Evolutionary conservation across 2,329 filamentous ascomycete genomes (phyloP).

Genomic region (Mycocentrospora acerina): DNA sequence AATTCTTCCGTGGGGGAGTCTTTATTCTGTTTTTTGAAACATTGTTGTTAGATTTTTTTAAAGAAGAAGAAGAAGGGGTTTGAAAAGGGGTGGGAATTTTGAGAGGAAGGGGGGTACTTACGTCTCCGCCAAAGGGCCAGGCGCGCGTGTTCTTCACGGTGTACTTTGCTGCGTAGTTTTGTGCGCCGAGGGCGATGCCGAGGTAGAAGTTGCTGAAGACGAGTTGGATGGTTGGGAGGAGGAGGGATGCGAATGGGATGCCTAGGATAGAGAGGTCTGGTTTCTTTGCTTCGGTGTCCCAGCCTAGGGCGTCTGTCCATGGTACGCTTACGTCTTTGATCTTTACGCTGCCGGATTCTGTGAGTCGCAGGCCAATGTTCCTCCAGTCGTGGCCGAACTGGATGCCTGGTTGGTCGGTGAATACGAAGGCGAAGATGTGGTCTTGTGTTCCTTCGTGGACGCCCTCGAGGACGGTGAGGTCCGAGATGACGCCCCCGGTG

Average conservation of each 20-base stretch:
- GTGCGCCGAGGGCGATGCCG: conserved; percentile 61
- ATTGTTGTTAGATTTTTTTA: too few species aligned
- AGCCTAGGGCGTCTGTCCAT: conserved; percentile 65
- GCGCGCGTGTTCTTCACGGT: conserved; percentile 59
- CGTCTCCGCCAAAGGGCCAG: conserved; percentile 65
- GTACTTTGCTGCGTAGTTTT: conserved; percentile 58
- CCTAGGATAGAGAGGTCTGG: conserved; percentile 54
- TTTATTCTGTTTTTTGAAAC: too few species aligned
- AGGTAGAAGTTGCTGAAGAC: conserved; percentile 69
- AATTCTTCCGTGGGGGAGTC: conserved; percentile 62
- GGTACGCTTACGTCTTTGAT: conserved; percentile 59
- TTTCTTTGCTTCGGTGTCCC: conserved; percentile 54
- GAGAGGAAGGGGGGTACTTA: conserved; percentile 4
- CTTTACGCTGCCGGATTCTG: conserved; percentile 63
- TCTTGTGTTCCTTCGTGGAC: conserved; percentile 59
- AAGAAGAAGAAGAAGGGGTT: too few species aligned
- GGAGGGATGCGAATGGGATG: conserved; percentile 58
- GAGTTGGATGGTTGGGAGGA: conserved; percentile 65
- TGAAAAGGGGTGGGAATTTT: conserved; percentile 1
- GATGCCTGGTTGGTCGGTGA: conserved; percentile 60
- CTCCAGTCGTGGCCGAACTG: conserved; percentile 64
- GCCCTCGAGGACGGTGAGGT: conserved; percentile 66
- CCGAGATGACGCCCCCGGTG: conserved; percentile 66
- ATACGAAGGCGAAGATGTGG: conserved; percentile 64
- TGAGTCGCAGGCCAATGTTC: conserved; percentile 63